Base-by-base conservation (phyloP, 768 basidiomycete genomes). In the Megacollybia marginata region DNA sequence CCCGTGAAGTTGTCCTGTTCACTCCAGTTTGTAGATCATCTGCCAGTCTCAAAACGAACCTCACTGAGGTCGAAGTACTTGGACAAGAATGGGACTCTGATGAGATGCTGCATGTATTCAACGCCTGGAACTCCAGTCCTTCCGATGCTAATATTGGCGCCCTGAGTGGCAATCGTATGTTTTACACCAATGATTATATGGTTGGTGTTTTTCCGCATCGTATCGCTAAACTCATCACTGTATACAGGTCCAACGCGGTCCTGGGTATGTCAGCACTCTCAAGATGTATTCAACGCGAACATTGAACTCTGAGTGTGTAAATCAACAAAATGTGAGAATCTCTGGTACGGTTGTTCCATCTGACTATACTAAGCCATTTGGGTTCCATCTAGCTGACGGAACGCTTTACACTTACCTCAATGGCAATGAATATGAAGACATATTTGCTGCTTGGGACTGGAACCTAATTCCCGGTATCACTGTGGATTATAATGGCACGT, bases 361-460 rank as follows among this genome's bases (percentile, higher is more conserved):
- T 15, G 18, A 52, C 47, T 46, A 38, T 16, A 51, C 15, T 16
- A 31, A 79, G 79, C 81, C 78, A 7, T 63, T 76, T n/a, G 85
- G 83, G 10, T 85, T 86, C 65, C 85, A 88, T 57, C 69, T 88
- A 9, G 72, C 83, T 5, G 82, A 85, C 48, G 85, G 85, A 3
- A 72, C 74, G 0, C 59, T 80, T 9, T 79, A 82, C 61, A 86
- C 79, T 0, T 85, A 86, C 61, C 57, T 83, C 23, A 64, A 65
- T 45, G 86, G 85, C 13, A 67, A 78, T 55, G 85, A 88, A 62
- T 88, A 87, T 59, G 81, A 84, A 58, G 83, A 86, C 55, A 86
- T 87, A 33, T 65, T 78, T 5, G 85, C 78, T 2, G 70, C 79
- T 1, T 85, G 84, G 85, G 83, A 88, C 62, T 88, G 86, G 86